Base-by-base conservation (phyloP, 2,329 filamentous ascomycete genomes). In the Bisporella sp. region DNA sequence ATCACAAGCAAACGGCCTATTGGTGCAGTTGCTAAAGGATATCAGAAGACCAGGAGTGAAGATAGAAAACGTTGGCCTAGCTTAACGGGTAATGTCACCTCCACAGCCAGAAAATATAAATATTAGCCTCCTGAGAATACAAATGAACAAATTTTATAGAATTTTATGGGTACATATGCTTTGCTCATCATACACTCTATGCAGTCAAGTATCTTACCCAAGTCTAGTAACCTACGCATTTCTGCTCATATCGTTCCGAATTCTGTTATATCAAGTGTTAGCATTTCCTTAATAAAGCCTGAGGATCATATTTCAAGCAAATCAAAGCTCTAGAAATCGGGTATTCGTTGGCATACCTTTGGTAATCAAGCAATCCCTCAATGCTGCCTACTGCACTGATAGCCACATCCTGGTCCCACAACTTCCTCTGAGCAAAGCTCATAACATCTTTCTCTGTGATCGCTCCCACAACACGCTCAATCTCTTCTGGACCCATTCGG, bases 321-420 rank as follows among this genome's bases (percentile, higher is more conserved):
- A 29, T 39, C 35, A 39, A 39, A 39, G 35, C 8, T 30, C 9
- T 32, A 8, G 21, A 5, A 32, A 42, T 69, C 21, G 21, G 21
- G 21, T 21, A 21, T 21, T 93, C 89, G 70, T 81, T 84, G 69
- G 90, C 79, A 66, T 89, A 78, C 68, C 48, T 54, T 32, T 85
- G 77, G 76, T 93, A 95, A 71, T 92, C 82, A 55, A 87, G 78
- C 52, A 85, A 71, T 46, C 53, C 92, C 80, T 97, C 93, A 66
- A 97, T 90, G 74, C 82, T 85, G 61, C 93, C 93, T 59, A 97
- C 88, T 33, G 92, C 93, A 68, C 85, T 91, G 70, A 99, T 80
- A 65, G 93, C 93, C 64, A 99, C 77, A 69, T 99, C 93, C 73
- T 92, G 87, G 74, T 99, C 93, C 93, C 93, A 99, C 55, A 99